These are phyloP conservation scores for Intubia oerlemansii DNA, from an alignment of 2,329 filamentous ascomycete genomes.

Conservation along the genomic window DNA sequence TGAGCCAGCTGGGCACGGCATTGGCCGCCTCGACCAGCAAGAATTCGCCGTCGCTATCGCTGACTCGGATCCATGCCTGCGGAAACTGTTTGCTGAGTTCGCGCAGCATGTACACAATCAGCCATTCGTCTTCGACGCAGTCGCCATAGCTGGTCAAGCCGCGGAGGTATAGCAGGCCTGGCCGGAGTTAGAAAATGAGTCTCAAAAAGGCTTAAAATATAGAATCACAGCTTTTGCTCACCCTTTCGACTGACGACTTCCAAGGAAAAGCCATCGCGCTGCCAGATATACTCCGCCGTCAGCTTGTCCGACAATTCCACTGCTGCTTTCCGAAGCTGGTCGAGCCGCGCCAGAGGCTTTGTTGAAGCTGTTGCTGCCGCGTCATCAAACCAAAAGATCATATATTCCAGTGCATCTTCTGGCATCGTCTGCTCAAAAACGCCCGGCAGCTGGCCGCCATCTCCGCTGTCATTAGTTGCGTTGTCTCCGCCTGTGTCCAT, in stretches of 20 bases:
- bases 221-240: no score
- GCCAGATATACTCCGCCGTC: constrained; percentile 86
- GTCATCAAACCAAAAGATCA: constrained; percentile 46
- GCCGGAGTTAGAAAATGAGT: background rate
- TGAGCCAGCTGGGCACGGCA: constrained; percentile 72
- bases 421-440: constrained; percentile 23
- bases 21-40: constrained; percentile 85
- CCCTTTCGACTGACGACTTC: constrained; percentile 37
- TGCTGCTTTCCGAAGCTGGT: constrained; percentile 48
- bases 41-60: constrained; percentile 86
- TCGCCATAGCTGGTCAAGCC: constrained; percentile 79
- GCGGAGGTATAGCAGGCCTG: constrained; percentile 40
- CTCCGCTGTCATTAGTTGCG: background rate
- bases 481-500: no score
- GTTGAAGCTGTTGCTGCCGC: constrained; percentile 20
- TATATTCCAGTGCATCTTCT: constrained; percentile 75
- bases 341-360: constrained; percentile 42
- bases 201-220: no score
- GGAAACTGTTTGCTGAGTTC: constrained; percentile 55
- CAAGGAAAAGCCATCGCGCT: constrained; percentile 62
- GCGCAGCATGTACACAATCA: constrained; percentile 74
- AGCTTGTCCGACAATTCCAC: constrained; percentile 38
- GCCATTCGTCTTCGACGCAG: constrained; percentile 92
- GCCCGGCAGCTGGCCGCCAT: background rate
- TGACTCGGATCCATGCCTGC: constrained; percentile 61